These are phyloP conservation scores for Steccherinum ochraceum DNA, from an alignment of 768 basidiomycete genomes.

Conservation along the genomic window DNA sequence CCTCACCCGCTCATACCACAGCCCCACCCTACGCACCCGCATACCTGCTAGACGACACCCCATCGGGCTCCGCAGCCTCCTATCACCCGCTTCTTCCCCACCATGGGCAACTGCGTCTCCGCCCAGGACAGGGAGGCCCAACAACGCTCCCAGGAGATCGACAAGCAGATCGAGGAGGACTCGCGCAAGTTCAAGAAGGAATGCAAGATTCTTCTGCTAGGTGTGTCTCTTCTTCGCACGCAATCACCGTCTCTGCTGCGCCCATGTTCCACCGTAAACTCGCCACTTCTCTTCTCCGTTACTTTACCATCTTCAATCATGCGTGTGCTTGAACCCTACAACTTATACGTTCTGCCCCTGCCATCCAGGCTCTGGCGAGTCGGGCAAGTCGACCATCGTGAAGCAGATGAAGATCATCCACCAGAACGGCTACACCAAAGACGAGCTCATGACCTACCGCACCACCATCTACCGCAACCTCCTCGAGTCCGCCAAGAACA, in stretches of 20 bases:
- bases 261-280: background rate
- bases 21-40: slow-evolving; percentile 1
- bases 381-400: slow-evolving; percentile 92
- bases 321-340: too few relatives aligned
- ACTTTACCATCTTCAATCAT: slow-evolving; percentile 2
- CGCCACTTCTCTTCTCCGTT: background rate
- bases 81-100: slow-evolving; percentile 2
- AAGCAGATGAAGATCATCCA: slow-evolving; percentile 99
- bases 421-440: slow-evolving; percentile 77
- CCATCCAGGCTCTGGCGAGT: slow-evolving; percentile 80
- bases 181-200: slow-evolving; percentile 74
- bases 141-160: slow-evolving; percentile 67
- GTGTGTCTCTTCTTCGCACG: slow-evolving; percentile 45
- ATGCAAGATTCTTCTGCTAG: slow-evolving; percentile 90
- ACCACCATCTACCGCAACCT: slow-evolving; percentile 82
- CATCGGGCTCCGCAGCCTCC: background rate
- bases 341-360: too few relatives aligned
- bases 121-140: slow-evolving; percentile 50
- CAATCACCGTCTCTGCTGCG: background rate
- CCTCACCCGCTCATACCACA: background rate
- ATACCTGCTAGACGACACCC: background rate
- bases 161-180: slow-evolving; percentile 84
- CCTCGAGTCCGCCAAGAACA: slow-evolving; percentile 81
- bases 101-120: slow-evolving; percentile 69
- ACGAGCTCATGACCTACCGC: slow-evolving; percentile 73